Conservation (phyloP, 495 filamentous ascomycete genomes). For the Neurospora sp. region DNA sequence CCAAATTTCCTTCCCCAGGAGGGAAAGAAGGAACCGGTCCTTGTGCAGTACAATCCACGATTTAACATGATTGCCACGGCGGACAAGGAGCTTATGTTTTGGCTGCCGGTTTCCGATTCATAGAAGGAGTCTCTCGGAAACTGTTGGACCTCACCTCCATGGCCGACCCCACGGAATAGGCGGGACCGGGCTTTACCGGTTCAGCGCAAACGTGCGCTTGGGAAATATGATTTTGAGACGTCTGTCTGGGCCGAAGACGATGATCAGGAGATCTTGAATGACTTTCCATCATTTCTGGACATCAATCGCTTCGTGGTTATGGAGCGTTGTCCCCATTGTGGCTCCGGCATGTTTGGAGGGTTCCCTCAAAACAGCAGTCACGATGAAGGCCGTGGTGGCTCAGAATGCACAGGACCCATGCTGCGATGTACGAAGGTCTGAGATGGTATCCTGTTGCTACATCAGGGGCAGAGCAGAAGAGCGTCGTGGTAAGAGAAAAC, state of each 20-base stretch:
- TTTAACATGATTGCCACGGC: conserved; percentile 84
- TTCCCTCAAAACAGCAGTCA: neutral
- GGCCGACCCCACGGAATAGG: neutral
- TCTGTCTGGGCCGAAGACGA: neutral
- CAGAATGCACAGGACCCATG: neutral
- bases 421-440: neutral
- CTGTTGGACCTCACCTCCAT: neutral
- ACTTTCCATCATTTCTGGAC: neutral
- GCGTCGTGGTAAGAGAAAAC: neutral
- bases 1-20: conserved; percentile 56
- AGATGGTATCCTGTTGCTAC: neutral
- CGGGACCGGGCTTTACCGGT: neutral
- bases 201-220: neutral
- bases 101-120: conserved; percentile 67
- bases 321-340: neutral
- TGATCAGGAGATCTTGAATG: neutral
- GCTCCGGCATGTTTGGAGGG: neutral
- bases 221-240: neutral
- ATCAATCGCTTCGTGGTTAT: neutral
- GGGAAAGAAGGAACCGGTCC: conserved; percentile 48
- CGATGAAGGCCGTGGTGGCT: neutral
- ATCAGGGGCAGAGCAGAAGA: neutral
- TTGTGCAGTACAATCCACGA: conserved; percentile 81
- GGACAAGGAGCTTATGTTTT: conserved; percentile 81
- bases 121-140: conserved; percentile 10